Percentiles rank a stretch among this genome's conserved stretches.
Conservation (phyloP, 2,329 filamentous ascomycete species). For the Zopfia rhizophila region DNA sequence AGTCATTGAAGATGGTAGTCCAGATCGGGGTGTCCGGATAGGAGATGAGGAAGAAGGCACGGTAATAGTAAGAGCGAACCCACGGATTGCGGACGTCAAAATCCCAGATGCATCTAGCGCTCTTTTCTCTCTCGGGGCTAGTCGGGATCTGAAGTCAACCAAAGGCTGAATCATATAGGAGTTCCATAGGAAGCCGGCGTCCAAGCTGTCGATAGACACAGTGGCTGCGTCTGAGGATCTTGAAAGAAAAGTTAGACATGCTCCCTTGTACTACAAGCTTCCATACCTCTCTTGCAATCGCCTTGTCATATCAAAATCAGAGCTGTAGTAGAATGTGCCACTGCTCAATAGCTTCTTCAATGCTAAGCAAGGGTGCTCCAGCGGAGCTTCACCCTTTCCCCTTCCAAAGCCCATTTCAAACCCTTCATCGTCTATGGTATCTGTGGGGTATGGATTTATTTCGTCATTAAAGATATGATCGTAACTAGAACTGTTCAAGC, state of each 20-base stretch:
- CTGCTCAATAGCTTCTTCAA: conserved; percentile 92
- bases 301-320: conserved; percentile 97
- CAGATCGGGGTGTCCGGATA: conserved; percentile 71
- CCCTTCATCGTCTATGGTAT: conserved; percentile 65
- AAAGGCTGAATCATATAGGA: conserved; percentile 97
- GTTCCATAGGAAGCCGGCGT: conserved; percentile 96
- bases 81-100: conserved; percentile 91
- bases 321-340: conserved; percentile 97
- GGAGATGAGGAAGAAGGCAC: conserved; percentile 82
- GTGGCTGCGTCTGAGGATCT: conserved; percentile 79
- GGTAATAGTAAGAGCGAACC: conserved; percentile 87
- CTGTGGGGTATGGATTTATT: conserved; percentile 65
- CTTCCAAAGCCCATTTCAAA: conserved; percentile 60
- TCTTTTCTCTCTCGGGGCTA: conserved; percentile 78
- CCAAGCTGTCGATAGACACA: conserved; percentile 91
- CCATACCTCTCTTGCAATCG: conserved; percentile 84
- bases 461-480: conserved; percentile 76
- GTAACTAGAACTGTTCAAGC: conserved; percentile 85
- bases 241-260: conserved; percentile 8
- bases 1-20: conserved; percentile 84
- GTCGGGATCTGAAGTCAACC: conserved; percentile 84
- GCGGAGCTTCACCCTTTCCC: conserved; percentile 73
- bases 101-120: conserved; percentile 88
- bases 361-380: conserved; percentile 90
- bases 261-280: not conserved